Evolutionary conservation across 371 early-diverging fungal genomes (phyloP), one percentile per base, ranked within the genome.

Genomic region (Conidiobolus incongruus): DNA sequence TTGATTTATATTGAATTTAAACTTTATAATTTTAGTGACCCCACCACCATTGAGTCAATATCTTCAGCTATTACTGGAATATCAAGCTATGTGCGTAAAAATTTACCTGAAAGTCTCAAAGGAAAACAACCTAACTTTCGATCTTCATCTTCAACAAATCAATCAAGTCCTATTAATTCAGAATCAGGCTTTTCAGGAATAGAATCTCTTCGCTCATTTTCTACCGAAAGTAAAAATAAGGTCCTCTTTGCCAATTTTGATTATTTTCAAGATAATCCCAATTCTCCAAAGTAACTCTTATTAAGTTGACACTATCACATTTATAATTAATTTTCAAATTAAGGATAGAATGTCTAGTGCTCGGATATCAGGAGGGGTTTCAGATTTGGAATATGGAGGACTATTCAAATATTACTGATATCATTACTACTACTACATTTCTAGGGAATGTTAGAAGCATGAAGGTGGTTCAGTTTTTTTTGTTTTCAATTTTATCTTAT

Each of bases 361-460:
- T 85, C 23, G 86, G 83, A 5, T 85, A 85, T 54, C 52, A 54
- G 4, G 68, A 72, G 46, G 86, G 86, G 1, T 77, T 85, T 51
- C 86, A 85, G 46, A 59, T 85, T 10, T 85, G 86, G 86, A 64
- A 77, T 46, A 60, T 80, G 10, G 61, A 72, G 4, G 65, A 75
- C 43, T 61, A 66, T 7, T 73, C 77, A 47, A 71, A 75, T 48
- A 67, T 77, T 23, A 70, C 65, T 41, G 85, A 84, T 54, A 52
- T 81, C 3, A 26, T 26, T 26, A 26, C 26, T 8, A 26, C 26
- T 26, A 26, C 26, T 8, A 26, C 26, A 3, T 26, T 26, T 26
- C 8, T 26, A 8, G 26, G 26, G 8, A 26, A 26, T 26, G 26
- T 26, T 26, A 26, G 8, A 26, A 26, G 26, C 26, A 26, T 26